A percentile compares a stretch with the other conserved stretches of the same genome.
Conservation (phyloP, 2,329 filamentous ascomycete genomes). For the Clonostachys chloroleuca region DNA sequence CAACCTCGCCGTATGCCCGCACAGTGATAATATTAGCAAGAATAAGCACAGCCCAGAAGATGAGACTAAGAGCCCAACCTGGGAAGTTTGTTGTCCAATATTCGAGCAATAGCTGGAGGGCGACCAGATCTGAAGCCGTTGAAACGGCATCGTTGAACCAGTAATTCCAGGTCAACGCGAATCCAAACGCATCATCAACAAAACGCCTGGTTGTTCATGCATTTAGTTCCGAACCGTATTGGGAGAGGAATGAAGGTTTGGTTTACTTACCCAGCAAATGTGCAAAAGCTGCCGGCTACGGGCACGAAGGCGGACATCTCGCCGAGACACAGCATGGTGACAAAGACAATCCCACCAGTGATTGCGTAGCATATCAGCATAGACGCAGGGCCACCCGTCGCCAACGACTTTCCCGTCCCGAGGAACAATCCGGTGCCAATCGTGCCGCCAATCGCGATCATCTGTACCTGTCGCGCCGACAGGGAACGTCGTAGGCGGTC, state of each 20-base stretch:
- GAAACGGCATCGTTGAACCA: slow-evolving; percentile 40
- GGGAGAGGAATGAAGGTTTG: too few species aligned
- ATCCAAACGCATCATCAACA: slow-evolving; percentile 40
- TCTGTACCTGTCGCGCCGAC: slow-evolving; percentile 31
- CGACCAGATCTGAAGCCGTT: slow-evolving; percentile 43
- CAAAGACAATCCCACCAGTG: slow-evolving; percentile 34
- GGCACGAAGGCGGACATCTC: slow-evolving; percentile 30
- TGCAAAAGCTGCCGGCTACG: slow-evolving; percentile 8
- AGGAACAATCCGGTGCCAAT: slow-evolving; percentile 42
- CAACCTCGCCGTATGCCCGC: too few species aligned
- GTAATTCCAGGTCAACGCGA: slow-evolving; percentile 42
- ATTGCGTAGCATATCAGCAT: slow-evolving; percentile 31
- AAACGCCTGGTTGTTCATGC: slow-evolving; percentile 25
- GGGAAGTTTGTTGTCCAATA: slow-evolving; percentile 28
- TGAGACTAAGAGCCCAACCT: slow-evolving; percentile 9
- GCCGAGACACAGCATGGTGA: slow-evolving; percentile 34
- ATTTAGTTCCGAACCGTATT: too few species aligned
- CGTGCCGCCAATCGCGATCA: slow-evolving; percentile 48
- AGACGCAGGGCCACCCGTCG: slow-evolving; percentile 31
- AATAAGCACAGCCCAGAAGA: too few species aligned
- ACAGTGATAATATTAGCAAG: too few species aligned
- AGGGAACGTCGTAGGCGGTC: neutral
- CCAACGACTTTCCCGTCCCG: slow-evolving; percentile 29
- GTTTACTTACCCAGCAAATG: too few species aligned
- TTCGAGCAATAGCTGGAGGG: slow-evolving; percentile 38